Percentiles rank a stretch among this genome's conserved stretches.
Conservation (phyloP, 371 early-diverging fungal species). For the Chytridiales sp. region DNA sequence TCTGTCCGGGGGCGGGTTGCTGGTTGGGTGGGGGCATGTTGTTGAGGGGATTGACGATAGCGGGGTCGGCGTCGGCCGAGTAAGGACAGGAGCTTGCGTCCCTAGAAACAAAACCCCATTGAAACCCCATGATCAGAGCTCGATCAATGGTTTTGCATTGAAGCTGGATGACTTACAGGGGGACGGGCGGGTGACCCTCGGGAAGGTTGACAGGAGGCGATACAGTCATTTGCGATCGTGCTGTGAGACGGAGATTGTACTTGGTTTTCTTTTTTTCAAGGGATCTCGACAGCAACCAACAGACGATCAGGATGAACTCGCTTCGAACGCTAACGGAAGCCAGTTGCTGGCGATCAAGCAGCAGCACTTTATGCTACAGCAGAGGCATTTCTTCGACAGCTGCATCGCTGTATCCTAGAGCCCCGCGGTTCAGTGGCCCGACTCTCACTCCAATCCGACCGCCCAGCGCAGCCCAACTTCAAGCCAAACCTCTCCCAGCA, state of each 20-base stretch:
- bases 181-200: constrained; percentile 27
- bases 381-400: not conserved
- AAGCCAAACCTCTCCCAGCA: not conserved
- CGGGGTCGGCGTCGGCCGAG: constrained; percentile 47
- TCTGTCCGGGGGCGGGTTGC: constrained; percentile 57
- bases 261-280: not conserved
- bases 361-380: too few relatives aligned
- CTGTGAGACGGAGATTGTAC: not conserved
- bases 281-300: not conserved
- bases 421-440: constrained; percentile 11
- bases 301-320: not conserved
- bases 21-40: constrained; percentile 76
- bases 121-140: too few relatives aligned
- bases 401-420: constrained; percentile 6
- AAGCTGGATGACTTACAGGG: not conserved
- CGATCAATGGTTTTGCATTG: too few relatives aligned
- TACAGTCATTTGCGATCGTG: not conserved
- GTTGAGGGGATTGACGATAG: constrained; percentile 61
- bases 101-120: too few relatives aligned
- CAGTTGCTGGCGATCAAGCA: too few relatives aligned
- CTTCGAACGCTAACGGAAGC: not conserved
- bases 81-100: constrained; percentile 27
- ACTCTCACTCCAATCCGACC: not conserved
- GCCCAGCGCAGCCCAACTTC: not conserved
- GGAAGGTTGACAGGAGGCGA: constrained; percentile 7